These are phyloP conservation scores for Huntiella abstrusa DNA, from an alignment of 2,329 filamentous ascomycete genomes.

Conservation along the genomic window DNA sequence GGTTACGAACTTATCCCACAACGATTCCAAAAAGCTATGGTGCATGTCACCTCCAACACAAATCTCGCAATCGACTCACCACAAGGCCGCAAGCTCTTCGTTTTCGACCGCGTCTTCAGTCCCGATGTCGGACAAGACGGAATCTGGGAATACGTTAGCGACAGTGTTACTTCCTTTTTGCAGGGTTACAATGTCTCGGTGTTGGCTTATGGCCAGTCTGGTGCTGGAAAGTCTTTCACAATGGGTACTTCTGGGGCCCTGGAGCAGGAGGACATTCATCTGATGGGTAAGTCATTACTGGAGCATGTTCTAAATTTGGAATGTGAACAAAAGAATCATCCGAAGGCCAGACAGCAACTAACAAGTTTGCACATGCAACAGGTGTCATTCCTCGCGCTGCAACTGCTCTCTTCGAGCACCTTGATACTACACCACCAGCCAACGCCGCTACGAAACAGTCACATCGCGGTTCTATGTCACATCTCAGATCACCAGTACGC, in stretches of 20 bases:
- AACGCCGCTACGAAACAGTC: slow-evolving; percentile 27
- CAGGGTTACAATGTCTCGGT: slow-evolving; percentile 98
- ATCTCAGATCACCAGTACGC: slow-evolving; percentile 59
- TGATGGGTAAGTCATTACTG: slow-evolving; percentile 49
- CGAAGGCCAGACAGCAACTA: background rate
- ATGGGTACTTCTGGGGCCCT: slow-evolving; percentile 86
- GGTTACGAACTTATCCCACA: slow-evolving; percentile 91
- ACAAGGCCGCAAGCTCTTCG: slow-evolving; percentile 83
- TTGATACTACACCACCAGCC: slow-evolving; percentile 35
- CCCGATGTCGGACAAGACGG: slow-evolving; percentile 72
- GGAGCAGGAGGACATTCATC: slow-evolving; percentile 50
- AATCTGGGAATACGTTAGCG: slow-evolving; percentile 82
- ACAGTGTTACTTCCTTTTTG: slow-evolving; percentile 75
- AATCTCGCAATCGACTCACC: slow-evolving; percentile 77
- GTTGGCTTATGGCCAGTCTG: slow-evolving; percentile 90
- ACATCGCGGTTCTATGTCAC: slow-evolving; percentile 52
- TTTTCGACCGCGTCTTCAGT: slow-evolving; percentile 88
- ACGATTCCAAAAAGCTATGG: slow-evolving; percentile 82
- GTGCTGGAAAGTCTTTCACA: slow-evolving; percentile 93
- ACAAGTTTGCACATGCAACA: slow-evolving; percentile 19
- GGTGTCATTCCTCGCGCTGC: slow-evolving; percentile 93
- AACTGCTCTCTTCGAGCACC: slow-evolving; percentile 67
- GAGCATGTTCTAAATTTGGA: background rate
- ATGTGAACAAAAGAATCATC: too few species aligned
- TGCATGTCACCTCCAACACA: slow-evolving; percentile 71